Conservation (phyloP, 2,329 filamentous ascomycete species). For the Colletotrichum kahawae region DNA sequence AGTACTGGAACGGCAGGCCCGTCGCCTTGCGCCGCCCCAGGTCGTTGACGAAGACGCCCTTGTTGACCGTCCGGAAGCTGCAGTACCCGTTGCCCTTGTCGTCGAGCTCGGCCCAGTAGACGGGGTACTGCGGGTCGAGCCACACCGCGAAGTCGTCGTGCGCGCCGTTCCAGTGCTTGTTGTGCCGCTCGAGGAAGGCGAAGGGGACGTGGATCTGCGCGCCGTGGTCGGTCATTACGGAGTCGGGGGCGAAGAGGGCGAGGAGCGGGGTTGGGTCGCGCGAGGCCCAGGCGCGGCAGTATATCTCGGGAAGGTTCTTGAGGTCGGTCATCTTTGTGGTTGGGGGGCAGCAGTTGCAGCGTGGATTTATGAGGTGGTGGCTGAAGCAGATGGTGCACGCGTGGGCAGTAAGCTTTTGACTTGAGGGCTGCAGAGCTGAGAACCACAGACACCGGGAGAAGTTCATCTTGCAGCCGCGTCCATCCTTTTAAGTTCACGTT, state of each 20-base stretch:
- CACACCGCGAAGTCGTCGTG: slow-evolving; percentile 6
- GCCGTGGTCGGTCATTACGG: slow-evolving; percentile 14
- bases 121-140: slow-evolving; percentile 5
- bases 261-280: background rate
- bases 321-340: background rate
- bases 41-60: slow-evolving; percentile 11
- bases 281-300: background rate
- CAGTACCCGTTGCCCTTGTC: slow-evolving; percentile 2
- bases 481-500: background rate
- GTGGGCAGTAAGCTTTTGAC: background rate
- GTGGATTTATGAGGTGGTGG: too few relatives aligned
- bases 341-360: too few relatives aligned
- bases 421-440: background rate
- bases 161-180: slow-evolving; percentile 17
- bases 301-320: background rate
- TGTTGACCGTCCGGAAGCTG: slow-evolving; percentile 14
- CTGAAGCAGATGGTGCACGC: too few relatives aligned
- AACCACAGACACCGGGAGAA: background rate
- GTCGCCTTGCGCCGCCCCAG: slow-evolving; percentile 2
- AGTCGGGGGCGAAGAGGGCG: background rate
- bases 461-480: background rate
- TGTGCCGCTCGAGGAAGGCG: slow-evolving; percentile 7
- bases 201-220: slow-evolving; percentile 5
- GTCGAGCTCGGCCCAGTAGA: slow-evolving; percentile 7
- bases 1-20: slow-evolving; percentile 6